Evolutionary conservation across 2,329 filamentous ascomycete species (phyloP), one percentile per base, ranked within the genome.

Genomic region (Penicillium sp.): DNA sequence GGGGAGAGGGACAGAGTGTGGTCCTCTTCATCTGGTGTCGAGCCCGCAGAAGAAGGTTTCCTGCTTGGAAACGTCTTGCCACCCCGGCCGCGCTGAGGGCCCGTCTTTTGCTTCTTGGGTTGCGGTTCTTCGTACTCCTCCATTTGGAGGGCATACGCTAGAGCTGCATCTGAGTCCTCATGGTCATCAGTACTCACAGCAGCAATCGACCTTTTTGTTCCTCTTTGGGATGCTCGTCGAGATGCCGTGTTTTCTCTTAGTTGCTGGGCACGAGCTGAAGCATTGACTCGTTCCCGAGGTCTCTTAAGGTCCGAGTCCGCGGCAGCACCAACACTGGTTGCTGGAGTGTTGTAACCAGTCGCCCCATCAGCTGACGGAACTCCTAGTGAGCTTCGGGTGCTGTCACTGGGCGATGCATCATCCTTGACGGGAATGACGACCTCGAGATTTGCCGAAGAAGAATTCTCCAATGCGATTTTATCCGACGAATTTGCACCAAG

Each of bases 341-440:
- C 74, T 3, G 79, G 79, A 3, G 80, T 84, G 41, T 77, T 78
- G 51, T 73, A 75, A 12, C 70, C 74, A 25, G 68, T 66, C 8
- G 66, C 73, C 4, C 66, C 65, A 37, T 68, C 68, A 36, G 67
- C 57, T 18, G 61, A 59, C 7, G 57, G 57, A 22, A 62, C 61
- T 4, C 63, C 61, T 18, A 59, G 47, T 2, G 68, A 69, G 14
- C 65, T 67, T 4, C 66, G 51, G 16, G 69, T 64, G 1, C 62
- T 52, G 6, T 54, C 52, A 27, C 48, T 41, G 5, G 48, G 29
- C 10, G 55, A 46, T 9, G 44, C 37, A 36, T 44, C 28, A 15
- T 56, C 59, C 34, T 50, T 55, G 7, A 49, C 23, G 0, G 61
- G 57, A 2, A 61, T 60, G 13, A 56, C 56, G 37, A 65, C 61